Conservation (phyloP, 1,284 basidiomycete species). For the Trametes sp. region DNA sequence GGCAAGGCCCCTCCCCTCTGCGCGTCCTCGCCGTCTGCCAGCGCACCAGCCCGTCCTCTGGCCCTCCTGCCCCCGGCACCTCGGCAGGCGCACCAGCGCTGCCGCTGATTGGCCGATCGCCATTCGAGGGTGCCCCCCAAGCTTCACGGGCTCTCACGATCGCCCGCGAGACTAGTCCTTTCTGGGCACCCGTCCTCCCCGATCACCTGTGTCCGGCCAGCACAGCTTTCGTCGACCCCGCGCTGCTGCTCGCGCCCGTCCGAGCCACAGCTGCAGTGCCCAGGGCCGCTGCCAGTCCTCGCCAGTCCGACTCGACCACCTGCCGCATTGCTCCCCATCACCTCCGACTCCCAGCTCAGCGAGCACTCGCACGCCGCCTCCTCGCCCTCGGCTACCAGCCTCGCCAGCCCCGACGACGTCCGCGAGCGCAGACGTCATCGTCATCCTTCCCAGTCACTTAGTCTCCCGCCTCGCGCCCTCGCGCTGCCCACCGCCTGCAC, state of each 20-base stretch:
- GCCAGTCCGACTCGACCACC: background rate
- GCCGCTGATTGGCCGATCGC: slow-evolving; percentile 33
- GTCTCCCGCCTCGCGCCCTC: slow-evolving; percentile 16
- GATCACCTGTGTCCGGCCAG: slow-evolving; percentile 32
- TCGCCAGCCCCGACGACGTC: background rate
- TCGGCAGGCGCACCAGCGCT: slow-evolving; percentile 18
- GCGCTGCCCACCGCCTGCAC: background rate
- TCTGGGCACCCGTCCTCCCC: slow-evolving; percentile 29
- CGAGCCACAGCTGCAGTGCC: background rate
- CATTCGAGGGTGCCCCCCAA: slow-evolving; percentile 38
- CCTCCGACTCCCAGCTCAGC: slow-evolving; percentile 9
- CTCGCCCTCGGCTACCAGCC: slow-evolving; percentile 10
- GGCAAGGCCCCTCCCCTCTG: slow-evolving; percentile 15
- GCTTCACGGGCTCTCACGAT: slow-evolving; percentile 33
- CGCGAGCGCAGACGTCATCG: slow-evolving; percentile 18
- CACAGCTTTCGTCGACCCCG: slow-evolving; percentile 22
- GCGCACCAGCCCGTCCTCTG: slow-evolving; percentile 16
- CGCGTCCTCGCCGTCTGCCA: slow-evolving; percentile 17
- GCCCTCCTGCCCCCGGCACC: slow-evolving; percentile 22
- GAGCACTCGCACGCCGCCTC: slow-evolving; percentile 2
- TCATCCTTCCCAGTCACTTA: slow-evolving; percentile 21
- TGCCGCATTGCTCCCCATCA: background rate
- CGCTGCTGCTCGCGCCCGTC: background rate
- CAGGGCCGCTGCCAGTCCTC: background rate
- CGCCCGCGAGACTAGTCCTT: slow-evolving; percentile 23